Percentiles rank a stretch among this genome's conserved stretches.
Evolutionary conservation across 345 rosid genomes (phyloP).

Genomic region (Camelina neglecta): DNA sequence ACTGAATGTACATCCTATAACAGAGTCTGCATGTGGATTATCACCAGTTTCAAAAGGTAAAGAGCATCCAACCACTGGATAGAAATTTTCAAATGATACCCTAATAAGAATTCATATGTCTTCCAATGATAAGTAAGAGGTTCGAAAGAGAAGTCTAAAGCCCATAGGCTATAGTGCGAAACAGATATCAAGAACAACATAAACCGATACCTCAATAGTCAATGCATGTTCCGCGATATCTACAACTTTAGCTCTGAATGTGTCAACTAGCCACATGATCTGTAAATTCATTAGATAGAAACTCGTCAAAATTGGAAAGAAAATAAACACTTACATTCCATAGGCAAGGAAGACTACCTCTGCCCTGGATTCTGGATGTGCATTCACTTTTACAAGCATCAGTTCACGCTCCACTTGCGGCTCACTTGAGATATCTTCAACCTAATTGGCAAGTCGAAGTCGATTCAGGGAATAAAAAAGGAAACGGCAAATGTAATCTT

Average conservation of each 20-base stretch:
- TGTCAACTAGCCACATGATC: slow-evolving; percentile 94
- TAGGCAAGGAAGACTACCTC: slow-evolving; percentile 59
- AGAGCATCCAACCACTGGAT: slow-evolving; percentile 12
- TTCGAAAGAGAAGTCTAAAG: slow-evolving; percentile 10
- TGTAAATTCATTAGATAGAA: slow-evolving; percentile 44
- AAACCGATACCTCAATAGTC: slow-evolving; percentile 73
- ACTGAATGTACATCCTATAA: neutral
- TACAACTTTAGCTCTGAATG: slow-evolving; percentile 85
- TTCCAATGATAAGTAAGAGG: slow-evolving; percentile 27
- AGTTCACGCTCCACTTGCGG: slow-evolving; percentile 95
- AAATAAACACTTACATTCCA: slow-evolving; percentile 17
- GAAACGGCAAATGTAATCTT: neutral
- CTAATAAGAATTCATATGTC: neutral
- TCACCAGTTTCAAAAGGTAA: slow-evolving; percentile 20
- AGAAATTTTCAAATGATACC: neutral
- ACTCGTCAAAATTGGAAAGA: slow-evolving; percentile 29
- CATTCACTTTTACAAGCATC: slow-evolving; percentile 85
- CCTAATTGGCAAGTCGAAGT: slow-evolving; percentile 49
- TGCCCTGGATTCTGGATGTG: slow-evolving; percentile 60
- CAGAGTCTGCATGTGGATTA: neutral
- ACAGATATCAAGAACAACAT: slow-evolving; percentile 1
- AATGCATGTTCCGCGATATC: slow-evolving; percentile 75
- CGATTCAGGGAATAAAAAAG: neutral
- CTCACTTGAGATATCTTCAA: slow-evolving; percentile 87
- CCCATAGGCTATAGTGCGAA: slow-evolving; percentile 1